A percentile compares a stretch with the other conserved stretches of the same genome.
These are phyloP conservation scores for Metschnikowia sp. DNA, from an alignment of 805 yeast genomes.

Conservation along the genomic window DNA sequence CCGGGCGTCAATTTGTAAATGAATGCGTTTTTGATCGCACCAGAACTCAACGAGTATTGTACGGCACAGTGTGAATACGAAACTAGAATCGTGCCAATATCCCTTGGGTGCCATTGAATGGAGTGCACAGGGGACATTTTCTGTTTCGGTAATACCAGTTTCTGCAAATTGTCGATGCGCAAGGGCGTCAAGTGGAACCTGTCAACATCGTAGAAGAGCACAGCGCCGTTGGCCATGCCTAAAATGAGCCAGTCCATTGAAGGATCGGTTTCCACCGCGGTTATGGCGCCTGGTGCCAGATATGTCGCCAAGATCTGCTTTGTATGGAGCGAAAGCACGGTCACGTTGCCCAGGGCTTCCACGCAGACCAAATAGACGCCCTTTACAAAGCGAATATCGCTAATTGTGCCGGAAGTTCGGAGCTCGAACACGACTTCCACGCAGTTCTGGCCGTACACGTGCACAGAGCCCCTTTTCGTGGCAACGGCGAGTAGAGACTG, in stretches of 20 bases:
- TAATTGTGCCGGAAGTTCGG: conserved; percentile 48
- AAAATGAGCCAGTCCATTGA: conserved; percentile 81
- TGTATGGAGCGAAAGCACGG: conserved; percentile 66
- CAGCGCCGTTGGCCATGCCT: conserved; percentile 75
- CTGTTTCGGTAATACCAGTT: conserved; percentile 51
- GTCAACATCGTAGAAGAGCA: conserved; percentile 77
- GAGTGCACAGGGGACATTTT: conserved; percentile 61
- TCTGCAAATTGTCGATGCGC: conserved; percentile 70
- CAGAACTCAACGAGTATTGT: conserved; percentile 61
- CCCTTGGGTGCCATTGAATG: conserved; percentile 84
- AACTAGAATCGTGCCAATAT: conserved; percentile 72
- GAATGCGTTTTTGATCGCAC: conserved; percentile 53
- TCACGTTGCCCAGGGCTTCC: conserved; percentile 56
- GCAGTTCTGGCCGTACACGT: conserved; percentile 79
- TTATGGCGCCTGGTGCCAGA: conserved; percentile 62
- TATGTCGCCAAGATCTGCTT: conserved; percentile 58
- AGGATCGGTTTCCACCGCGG: conserved; percentile 77
- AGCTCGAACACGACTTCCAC: conserved; percentile 67
- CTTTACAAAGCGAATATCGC: conserved; percentile 62
- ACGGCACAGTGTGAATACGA: conserved; percentile 70
- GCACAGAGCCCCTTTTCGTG: conserved; percentile 65
- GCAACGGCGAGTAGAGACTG: conserved; percentile 83
- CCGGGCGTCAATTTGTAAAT: conserved; percentile 62
- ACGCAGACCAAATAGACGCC: conserved; percentile 79
- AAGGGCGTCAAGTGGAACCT: conserved; percentile 64